Conservation (phyloP, 805 yeast genomes). For the Wickerhamiella lipophila region DNA sequence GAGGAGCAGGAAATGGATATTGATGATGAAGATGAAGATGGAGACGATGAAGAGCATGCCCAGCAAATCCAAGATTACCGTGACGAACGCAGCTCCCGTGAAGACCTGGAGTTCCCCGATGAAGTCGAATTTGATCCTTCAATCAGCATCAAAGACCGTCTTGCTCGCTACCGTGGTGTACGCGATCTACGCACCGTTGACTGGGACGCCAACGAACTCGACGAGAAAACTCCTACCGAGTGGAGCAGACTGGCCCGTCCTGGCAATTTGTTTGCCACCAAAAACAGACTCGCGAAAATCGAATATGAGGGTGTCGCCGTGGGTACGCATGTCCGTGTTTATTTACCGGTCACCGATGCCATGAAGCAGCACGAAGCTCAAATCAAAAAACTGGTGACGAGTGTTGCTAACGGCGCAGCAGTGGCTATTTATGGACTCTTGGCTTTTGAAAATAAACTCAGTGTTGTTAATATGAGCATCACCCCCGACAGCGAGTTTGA, state of each 20-base stretch:
- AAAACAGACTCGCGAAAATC: constrained; percentile 38
- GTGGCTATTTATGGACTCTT: constrained; percentile 55
- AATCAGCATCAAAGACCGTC: constrained; percentile 61
- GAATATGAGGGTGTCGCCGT: constrained; percentile 32
- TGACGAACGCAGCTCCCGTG: constrained; percentile 62
- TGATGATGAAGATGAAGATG: too few species aligned
- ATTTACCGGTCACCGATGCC: constrained; percentile 27
- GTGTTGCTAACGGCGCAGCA: not conserved
- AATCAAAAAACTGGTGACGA: not conserved
- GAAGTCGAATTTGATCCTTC: constrained; percentile 75
- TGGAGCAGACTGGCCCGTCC: constrained; percentile 68
- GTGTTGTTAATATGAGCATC: constrained; percentile 69
- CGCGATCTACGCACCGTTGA: constrained; percentile 64
- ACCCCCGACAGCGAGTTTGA: constrained; percentile 85
- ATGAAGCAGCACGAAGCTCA: constrained; percentile 4
- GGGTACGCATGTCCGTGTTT: constrained; percentile 54
- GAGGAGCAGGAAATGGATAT: constrained; percentile 45
- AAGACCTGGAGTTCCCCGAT: constrained; percentile 89
- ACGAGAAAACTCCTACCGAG: constrained; percentile 58
- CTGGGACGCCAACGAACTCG: constrained; percentile 82
- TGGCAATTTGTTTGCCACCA: constrained; percentile 63
- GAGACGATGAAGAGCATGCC: constrained; percentile 73
- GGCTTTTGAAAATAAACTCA: constrained; percentile 74
- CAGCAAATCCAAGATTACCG: constrained; percentile 36
- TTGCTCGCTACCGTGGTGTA: constrained; percentile 73